A percentile compares a stretch with the other conserved stretches of the same genome.
These are phyloP conservation scores for Pyrenophora graminea DNA, from an alignment of 2,329 filamentous ascomycete genomes.

Conservation along the genomic window DNA sequence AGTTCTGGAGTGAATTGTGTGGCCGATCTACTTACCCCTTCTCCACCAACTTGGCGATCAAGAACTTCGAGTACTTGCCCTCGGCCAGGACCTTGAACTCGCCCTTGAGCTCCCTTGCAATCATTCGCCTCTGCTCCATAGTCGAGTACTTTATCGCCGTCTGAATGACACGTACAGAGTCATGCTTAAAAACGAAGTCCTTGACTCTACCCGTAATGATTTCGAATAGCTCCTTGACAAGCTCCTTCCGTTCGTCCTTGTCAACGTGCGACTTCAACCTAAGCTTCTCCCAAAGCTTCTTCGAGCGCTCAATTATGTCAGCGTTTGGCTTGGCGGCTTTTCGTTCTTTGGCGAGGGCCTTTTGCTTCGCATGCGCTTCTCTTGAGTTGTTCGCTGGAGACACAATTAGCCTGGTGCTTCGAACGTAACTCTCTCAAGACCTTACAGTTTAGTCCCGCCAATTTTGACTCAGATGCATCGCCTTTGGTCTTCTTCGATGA, in stretches of 20 bases:
- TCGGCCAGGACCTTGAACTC: conserved; percentile 84
- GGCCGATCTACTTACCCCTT: conserved; percentile 58
- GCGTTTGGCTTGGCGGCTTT: conserved; percentile 92
- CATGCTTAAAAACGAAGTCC: conserved; percentile 98
- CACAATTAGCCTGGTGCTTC: conserved; percentile 16
- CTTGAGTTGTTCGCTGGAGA: conserved; percentile 68
- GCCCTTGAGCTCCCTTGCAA: conserved; percentile 83
- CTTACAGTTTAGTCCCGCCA: conserved; percentile 38
- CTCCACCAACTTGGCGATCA: conserved; percentile 94
- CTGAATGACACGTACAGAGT: conserved; percentile 94
- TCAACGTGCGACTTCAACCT: conserved; percentile 92
- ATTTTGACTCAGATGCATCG: conserved; percentile 25
- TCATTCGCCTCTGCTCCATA: conserved; percentile 79
- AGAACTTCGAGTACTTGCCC: conserved; percentile 95
- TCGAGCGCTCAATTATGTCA: conserved; percentile 83
- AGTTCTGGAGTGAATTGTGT: conserved; percentile 5
- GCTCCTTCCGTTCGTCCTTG: conserved; percentile 79
- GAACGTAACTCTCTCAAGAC: background rate
- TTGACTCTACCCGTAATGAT: conserved; percentile 91
- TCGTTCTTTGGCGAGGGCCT: conserved; percentile 81
- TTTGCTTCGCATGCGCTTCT: conserved; percentile 93
- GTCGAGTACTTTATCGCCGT: conserved; percentile 96
- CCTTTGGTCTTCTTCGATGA: conserved; percentile 24
- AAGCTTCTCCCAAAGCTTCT: conserved; percentile 96
- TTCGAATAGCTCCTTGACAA: conserved; percentile 86